Base-by-base conservation (phyloP, 495 filamentous ascomycete genomes). In the Xylaria cubensis region DNA sequence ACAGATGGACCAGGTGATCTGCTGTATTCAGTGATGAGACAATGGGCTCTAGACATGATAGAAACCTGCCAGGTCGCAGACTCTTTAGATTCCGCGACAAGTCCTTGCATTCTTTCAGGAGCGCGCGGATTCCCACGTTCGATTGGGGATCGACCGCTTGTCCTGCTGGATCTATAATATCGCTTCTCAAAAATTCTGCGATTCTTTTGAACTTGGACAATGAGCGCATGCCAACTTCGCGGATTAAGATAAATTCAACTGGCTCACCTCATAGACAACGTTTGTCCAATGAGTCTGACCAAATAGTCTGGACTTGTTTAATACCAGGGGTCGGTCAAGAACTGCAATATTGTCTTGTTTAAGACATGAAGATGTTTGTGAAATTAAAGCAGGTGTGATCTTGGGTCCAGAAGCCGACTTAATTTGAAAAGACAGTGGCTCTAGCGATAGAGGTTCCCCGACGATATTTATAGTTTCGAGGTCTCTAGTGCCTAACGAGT, bases 241-340 rank as follows among this genome's bases (percentile, higher is more conserved):
- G 13, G 3, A 12, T 10, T 6, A 17, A 24, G 2, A 51, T 39
- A 24, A 48, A 6, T 32, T 24, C 5, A 19, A 4, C 46, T 24
- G 19, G 19, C 46, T 67, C n/a, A 67, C 64, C 64, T 67, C 64
- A 41, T 53, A 24, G 5, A 67, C 64, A 39, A 9, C 17, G 19
- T 67, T 67, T 26, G 64, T 67, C 64, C 64, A 67, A 41, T 67
- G 64, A 1, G 64, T 67, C 26, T 19, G 46, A 32, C 64, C 64
- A 39, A 67, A 67, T 0, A 67, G 32, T 41, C 64, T 53, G 19
- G 64, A 67, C 39, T 67, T 67, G n/a, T 67, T 36, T 2, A 67
- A n/a, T 9, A 36, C 32, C 4, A 67, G 39, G 5, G 13, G 63
- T 26, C 9, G 63, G n/a, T 34, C 15, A 42, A 24, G 8, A 5